Conservation (phyloP, 306 rosid species). For the Leucaena leucocephala region DNA sequence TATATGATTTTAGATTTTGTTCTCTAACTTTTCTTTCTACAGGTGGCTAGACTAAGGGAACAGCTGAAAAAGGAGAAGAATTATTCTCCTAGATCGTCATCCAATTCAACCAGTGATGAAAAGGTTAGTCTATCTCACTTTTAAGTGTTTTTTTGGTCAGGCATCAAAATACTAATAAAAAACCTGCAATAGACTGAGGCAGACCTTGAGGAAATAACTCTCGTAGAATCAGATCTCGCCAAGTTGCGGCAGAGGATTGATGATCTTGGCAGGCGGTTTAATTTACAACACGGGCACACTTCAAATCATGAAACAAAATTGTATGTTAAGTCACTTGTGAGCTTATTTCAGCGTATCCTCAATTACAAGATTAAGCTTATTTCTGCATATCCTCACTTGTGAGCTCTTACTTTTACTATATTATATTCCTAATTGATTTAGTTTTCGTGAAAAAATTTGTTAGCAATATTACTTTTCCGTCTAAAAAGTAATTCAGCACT, state of each 20-base stretch:
- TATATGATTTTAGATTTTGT: slow-evolving; percentile 27
- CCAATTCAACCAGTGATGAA: slow-evolving; percentile 54
- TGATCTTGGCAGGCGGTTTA: slow-evolving; percentile 54
- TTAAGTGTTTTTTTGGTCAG: slow-evolving; percentile 31
- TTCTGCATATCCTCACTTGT: background rate
- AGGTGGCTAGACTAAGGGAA: slow-evolving; percentile 83
- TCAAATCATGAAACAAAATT: slow-evolving; percentile 38
- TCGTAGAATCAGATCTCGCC: slow-evolving; percentile 48
- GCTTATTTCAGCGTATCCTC: slow-evolving; percentile 2
- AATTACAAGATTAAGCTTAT: no score
- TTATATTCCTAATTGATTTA: background rate
- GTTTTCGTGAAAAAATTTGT: slow-evolving; percentile 1
- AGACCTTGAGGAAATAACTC: slow-evolving; percentile 59
- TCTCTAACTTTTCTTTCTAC: slow-evolving; percentile 24
- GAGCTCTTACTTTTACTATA: slow-evolving; percentile 8
- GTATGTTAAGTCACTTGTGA: slow-evolving; percentile 43
- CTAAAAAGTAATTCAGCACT: background rate
- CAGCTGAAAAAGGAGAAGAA: slow-evolving; percentile 73
- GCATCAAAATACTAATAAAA: slow-evolving; percentile 34
- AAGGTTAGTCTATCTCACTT: slow-evolving; percentile 40
- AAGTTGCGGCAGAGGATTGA: slow-evolving; percentile 50
- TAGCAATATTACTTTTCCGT: background rate
- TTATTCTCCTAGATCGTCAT: slow-evolving; percentile 39
- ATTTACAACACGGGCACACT: slow-evolving; percentile 43
- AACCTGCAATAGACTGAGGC: slow-evolving; percentile 56